Evolutionary conservation across 352 stramenopile species (phyloP), one percentile per base, ranked within the genome.

Genomic region (Phytophthora pisi): DNA sequence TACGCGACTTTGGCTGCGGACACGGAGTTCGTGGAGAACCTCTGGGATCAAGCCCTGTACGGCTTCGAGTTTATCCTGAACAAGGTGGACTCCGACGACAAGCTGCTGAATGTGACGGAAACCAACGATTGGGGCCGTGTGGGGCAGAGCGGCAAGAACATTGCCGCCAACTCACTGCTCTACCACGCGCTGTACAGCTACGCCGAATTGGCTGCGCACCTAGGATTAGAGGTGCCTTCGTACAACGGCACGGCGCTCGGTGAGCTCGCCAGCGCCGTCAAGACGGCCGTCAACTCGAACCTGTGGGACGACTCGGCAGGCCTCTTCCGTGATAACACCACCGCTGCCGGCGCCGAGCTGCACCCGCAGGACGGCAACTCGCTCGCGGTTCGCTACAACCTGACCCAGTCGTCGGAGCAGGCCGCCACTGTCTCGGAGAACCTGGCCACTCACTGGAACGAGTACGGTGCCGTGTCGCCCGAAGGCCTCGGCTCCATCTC

Each of bases 101-200:
- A 28, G 34, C 62, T 81, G 3, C 34, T 78, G 1, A 66, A n/a
- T n/a, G n/a, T n/a, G n/a, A n/a, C n/a, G n/a, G n/a, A n/a, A n/a
- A n/a, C n/a, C n/a, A n/a, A 47, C 10, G 75, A 82, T 47, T 82
- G 75, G 75, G 72, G 75, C 7, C 64, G 68, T 28, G 61, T 73
- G 2, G 75, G 68, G 6, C 71, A 80, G n/a, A 62, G 64, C 11
- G 75, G 64, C 60, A 82, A 82, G 59, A 78, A 75, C 28, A 80
- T 78, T 20, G 75, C 69, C 1, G 64, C 68, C 18, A 82, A 78
- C 31, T 71, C 57, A 2, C 56, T 82, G 2, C 47, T 82, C 26
- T 82, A 78, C 18, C 68, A 73, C 6, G 65, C 71, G 3, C 31
- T 82, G 11, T 45, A 49, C 5, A 51, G 36, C 18, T 70, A 69